Evolutionary conservation across 805 yeast genomes (phyloP), one percentile per base, ranked within the genome.

Genomic region (Kodamaea jinghongensis): DNA sequence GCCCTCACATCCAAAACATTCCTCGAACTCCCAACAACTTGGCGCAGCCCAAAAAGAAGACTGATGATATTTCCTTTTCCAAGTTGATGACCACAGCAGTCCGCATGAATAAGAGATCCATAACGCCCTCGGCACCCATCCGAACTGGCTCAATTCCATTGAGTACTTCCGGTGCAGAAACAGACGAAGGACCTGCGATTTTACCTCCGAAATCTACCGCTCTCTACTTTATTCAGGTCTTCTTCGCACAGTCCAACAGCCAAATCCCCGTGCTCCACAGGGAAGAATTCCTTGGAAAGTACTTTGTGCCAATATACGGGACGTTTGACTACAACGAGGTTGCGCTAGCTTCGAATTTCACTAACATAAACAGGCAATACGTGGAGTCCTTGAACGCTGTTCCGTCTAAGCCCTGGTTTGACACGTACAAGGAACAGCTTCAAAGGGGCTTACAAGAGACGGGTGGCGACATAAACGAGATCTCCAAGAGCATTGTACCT

Each of bases 201-300:
- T 63, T 90, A 15, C 93, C 95, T 1, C 73, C 85, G 1, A 86
- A 86, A 50, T 65, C 70, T 15, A 74, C 79, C 23, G 96, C 96
- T 0, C 79, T 83, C 51, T 67, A 71, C 36, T 71, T 85, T 31
- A 53, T 88, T 6, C 71, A 78, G 27, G 67, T 77, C 2, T 88
- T 75, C 56, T 90, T 90, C 54, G 78, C 84, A 14, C 89, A 84
- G 51, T 77, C 90, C 11, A 89, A 90, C 55, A 70, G 95, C 2
- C 96, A 88, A 57, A 59, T 86, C 17, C 96, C 97, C 0, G 71
- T 90, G 3, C 61, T 89, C 34, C 96, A 90, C 56, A 72, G 96
- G 22, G 95, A 87, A 51, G 77, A 75, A 48, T 89, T 88, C 52
- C 59, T 90, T 31, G 65, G 66, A 34, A 65, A 69, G 17, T 80